Percentiles rank a stretch among this genome's conserved stretches.
Conservation (phyloP, 768 basidiomycete genomes). For the Omphalotus guepiniiformis region DNA sequence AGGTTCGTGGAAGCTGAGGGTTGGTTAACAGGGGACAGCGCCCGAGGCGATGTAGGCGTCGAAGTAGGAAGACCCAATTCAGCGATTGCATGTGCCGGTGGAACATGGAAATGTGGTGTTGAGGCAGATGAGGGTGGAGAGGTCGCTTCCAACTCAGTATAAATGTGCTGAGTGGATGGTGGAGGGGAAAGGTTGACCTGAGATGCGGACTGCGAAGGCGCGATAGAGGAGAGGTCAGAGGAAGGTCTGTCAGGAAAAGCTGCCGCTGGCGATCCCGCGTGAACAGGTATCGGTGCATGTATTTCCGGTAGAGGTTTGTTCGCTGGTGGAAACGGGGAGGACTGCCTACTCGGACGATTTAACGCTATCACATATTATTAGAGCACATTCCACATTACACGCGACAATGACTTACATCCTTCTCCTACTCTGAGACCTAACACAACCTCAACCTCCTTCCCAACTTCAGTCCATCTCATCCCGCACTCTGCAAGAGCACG, state of each 20-base stretch:
- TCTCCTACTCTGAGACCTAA: constrained; percentile 30
- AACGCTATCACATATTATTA: not conserved
- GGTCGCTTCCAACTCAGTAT: constrained; percentile 2
- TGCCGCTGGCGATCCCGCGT: not conserved
- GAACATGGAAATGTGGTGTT: not conserved
- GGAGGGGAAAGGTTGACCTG: constrained; percentile 36
- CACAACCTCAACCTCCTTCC: constrained; percentile 50
- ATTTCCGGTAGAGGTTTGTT: constrained; percentile 25
- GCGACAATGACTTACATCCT: not conserved
- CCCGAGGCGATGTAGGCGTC: not conserved
- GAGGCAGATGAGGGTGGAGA: not conserved
- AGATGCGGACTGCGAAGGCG: constrained; percentile 76
- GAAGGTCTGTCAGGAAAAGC: constrained; percentile 21
- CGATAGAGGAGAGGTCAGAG: constrained; percentile 61
- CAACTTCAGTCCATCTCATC: constrained; percentile 63
- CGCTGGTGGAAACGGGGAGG: not conserved
- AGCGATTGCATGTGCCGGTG: not conserved
- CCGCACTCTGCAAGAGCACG: constrained; percentile 68
- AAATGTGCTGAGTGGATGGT: not conserved
- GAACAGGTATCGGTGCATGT: not conserved
- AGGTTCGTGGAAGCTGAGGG: not conserved
- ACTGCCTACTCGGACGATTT: too few relatives aligned
- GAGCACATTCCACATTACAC: too few relatives aligned
- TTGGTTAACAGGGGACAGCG: not conserved
- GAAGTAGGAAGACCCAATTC: not conserved